Evolutionary conservation across 768 basidiomycete genomes (phyloP), one percentile per base, ranked within the genome.

Genomic region (Paxillus involutus): DNA sequence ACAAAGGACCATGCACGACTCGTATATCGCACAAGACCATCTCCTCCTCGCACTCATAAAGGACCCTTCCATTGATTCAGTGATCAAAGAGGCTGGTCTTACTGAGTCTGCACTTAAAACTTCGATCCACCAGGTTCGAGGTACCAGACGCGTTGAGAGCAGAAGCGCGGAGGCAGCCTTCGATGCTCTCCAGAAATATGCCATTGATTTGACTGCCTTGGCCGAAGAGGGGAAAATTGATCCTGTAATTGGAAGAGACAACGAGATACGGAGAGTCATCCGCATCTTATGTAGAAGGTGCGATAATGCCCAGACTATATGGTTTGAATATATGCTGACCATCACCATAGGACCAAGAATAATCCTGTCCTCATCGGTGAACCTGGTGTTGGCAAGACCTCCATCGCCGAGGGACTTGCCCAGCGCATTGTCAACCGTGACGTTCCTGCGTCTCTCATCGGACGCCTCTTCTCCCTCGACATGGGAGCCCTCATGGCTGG

Each of bases 311-410:
- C 1, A 35, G 21, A 9, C 11, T 11, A 17, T 6, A 11, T 48
- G 21, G 14, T 36, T 7, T 2, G 21, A 17, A 14, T 37, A 3
- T 16, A 5, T 33, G 7, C 58, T 69, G 32, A 73, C 51, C 3
- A 9, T 42, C 33, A 24, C 4, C 2, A n/a, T 45, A 89, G 95
- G 66, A 97, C 94, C 3, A 98, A 98, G 72, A 95, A 94, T 66
- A 97, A 96, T 63, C 94, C 96, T n/a, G 92, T 97, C 39, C 84
- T 98, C 24, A 93, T 98, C 61, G 95, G 94, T 57, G 93, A 92
- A 72, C 91, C 90, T 44, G 90, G 96, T 69, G 94, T 96, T 21
- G 96, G 96, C 4, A 99, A 99, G 75, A 97, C 95, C 0, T 85
- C 93, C 21, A 91, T 98, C 49, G 93, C 87, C 6, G 96, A 99